Evolutionary conservation across 1,284 basidiomycete species (phyloP).

Genomic region (Tremellales sp.): DNA sequence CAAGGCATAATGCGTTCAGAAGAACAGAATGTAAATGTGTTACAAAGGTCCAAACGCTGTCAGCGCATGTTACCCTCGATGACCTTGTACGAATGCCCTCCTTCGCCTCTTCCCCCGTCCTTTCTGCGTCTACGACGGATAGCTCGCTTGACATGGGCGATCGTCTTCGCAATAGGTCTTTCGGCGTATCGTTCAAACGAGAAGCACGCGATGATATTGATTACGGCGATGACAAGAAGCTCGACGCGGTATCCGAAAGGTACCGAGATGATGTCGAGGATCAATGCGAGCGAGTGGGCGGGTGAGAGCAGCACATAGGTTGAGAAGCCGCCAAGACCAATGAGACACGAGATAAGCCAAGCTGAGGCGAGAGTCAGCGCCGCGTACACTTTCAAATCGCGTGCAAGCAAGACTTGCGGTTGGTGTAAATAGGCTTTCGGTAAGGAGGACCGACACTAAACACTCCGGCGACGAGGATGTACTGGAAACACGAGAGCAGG

Average conservation of each 20-base stretch:
- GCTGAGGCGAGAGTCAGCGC: no score
- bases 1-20: no score
- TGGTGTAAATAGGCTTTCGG: conserved; percentile 90
- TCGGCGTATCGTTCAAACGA: conserved; percentile 76
- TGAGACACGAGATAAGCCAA: conserved; percentile 71
- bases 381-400: no score
- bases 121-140: conserved; percentile 27
- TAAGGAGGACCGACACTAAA: conserved; percentile 98
- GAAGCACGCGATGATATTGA: conserved; percentile 72
- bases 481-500: conserved; percentile 95
- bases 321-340: conserved; percentile 65
- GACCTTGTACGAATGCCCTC: conserved; percentile 53
- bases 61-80: conserved; percentile 46
- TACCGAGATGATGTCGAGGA: conserved; percentile 76
- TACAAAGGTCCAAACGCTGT: no score
- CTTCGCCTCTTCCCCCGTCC: conserved; percentile 42
- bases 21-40: no score
- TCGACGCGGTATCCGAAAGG: conserved; percentile 66
- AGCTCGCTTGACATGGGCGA: conserved; percentile 48
- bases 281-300: conserved; percentile 57
- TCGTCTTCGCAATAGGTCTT: conserved; percentile 56
- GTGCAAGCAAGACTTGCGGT: conserved; percentile 65
- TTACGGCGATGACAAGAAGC: conserved; percentile 64
- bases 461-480: conserved; percentile 91
- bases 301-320: conserved; percentile 70